A percentile compares a stretch with the other conserved stretches of the same genome.
These are phyloP conservation scores for Umbelopsis vinacea DNA, from an alignment of 192 early-diverging fungal species.

Conservation along the genomic window DNA sequence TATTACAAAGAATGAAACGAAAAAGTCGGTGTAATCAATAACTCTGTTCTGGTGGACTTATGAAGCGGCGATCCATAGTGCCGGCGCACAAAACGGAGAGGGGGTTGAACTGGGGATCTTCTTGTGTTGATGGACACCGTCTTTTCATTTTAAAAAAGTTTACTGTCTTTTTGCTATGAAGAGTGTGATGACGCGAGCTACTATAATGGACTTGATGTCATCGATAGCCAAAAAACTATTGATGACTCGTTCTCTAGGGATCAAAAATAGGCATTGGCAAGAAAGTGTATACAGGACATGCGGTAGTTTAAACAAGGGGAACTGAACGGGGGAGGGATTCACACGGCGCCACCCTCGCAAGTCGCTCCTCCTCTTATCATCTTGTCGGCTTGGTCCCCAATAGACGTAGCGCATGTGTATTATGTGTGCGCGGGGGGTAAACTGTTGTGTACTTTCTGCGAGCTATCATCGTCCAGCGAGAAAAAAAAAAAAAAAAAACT, in stretches of 20 bases:
- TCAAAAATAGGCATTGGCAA: neutral
- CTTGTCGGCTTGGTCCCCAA: neutral
- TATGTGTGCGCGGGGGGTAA: neutral
- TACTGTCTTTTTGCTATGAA: too few species aligned
- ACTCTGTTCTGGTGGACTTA: too few species aligned
- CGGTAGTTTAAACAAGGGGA: constrained; percentile 20
- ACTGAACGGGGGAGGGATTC: neutral
- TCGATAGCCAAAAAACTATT: neutral
- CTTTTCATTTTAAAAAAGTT: too few species aligned
- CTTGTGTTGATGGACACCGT: too few species aligned
- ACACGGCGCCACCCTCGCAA: constrained; percentile 19
- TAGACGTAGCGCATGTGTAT: neutral
- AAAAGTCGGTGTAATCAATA: neutral
- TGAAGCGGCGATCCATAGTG: too few species aligned
- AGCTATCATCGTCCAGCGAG: neutral
- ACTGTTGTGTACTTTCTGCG: neutral
- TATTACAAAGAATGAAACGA: neutral
- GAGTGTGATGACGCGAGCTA: too few species aligned
- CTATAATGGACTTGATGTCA: neutral
- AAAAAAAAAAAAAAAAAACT: neutral
- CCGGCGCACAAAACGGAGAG: too few species aligned
- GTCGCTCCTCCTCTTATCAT: constrained; percentile 16
- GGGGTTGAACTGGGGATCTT: too few species aligned
- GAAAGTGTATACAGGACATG: neutral
- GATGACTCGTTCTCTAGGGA: neutral